Base-by-base conservation (phyloP, 495 filamentous ascomycete genomes). In the Rhypophila decipiens region DNA sequence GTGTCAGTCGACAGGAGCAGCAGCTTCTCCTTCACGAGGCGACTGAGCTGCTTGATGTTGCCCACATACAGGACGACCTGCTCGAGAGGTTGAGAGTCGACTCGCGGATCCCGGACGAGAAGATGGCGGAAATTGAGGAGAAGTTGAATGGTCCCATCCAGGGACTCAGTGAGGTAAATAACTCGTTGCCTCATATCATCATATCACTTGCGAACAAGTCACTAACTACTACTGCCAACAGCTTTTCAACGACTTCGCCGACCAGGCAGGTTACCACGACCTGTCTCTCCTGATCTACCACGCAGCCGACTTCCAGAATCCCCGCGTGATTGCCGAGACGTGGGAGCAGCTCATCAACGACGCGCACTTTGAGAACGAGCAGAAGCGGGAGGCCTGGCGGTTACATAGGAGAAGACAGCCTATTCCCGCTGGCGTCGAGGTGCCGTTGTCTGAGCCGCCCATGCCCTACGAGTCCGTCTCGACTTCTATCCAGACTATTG, bases 61-160 rank as follows among this genome's bases (percentile, higher is more conserved):
- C 91, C 17, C 90, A 90, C 54, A 88, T 99, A 50, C 93, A 99
- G 65, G 87, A 95, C 56, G 93, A 97, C 53, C 63, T 97, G 22
- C 69, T 97, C 39, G 85, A 90, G 66, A 75, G 86, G 35, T 62
- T 99, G 36, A 84, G 76, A 60, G 75, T 74, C 29, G 91, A 97
- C 54, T 47, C 62, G 4, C 80, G 93, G 31, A 74, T 96, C 33
- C 55, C 65, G 4, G 60, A 68, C 1, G 79, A 83, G 11, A 79
- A 77, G 46, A 77, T 77, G 50, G 53, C 66, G 5, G 72, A 82
- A 33, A 77, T 95, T 13, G 59, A 86, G 37, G 58, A 68, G 22
- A 71, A 77, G 15, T 72, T 99, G 19, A 80, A 95, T 62, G 86
- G 86, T 5, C 76, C 79, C 8, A 82, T 96, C 50, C 70, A 85